Conservation (phyloP, 139 green algal genomes). For the Picochlorum sp. region DNA sequence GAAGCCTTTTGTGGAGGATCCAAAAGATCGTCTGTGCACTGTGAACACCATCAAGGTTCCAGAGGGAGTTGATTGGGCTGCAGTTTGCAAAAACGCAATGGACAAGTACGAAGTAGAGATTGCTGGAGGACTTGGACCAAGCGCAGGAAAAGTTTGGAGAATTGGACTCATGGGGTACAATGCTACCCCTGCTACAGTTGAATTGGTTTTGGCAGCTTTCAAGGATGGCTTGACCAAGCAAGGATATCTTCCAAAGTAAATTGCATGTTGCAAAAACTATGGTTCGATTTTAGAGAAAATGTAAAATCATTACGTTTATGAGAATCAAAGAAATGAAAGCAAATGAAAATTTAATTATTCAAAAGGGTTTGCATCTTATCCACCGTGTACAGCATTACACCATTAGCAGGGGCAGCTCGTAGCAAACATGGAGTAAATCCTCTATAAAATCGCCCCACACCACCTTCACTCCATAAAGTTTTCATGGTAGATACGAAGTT, state of each 20-base stretch:
- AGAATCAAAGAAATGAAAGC: background rate
- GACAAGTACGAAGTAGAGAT: slow-evolving; percentile 65
- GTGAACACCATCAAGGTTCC: slow-evolving; percentile 91
- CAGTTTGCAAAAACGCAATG: slow-evolving; percentile 75
- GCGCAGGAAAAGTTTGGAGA: slow-evolving; percentile 69
- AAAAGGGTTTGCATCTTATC: slow-evolving; percentile 10
- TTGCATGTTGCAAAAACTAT: slow-evolving; percentile 15
- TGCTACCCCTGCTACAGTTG: slow-evolving; percentile 62
- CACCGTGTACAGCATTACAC: slow-evolving; percentile 17
- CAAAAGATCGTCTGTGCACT: slow-evolving; percentile 63
- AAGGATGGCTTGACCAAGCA: slow-evolving; percentile 70
- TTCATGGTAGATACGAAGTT: slow-evolving; percentile 43
- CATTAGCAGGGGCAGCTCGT: slow-evolving; percentile 80
- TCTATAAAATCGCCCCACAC: slow-evolving; percentile 77
- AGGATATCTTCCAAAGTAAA: slow-evolving; percentile 49
- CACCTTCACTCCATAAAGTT: slow-evolving; percentile 68
- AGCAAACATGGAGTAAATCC: slow-evolving; percentile 89
- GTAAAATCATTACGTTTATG: background rate
- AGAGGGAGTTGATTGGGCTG: slow-evolving; percentile 69
- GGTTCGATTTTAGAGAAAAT: background rate
- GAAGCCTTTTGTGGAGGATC: slow-evolving; percentile 67
- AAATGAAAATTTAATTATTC: background rate
- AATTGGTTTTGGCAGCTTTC: slow-evolving; percentile 72
- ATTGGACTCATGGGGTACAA: slow-evolving; percentile 87
- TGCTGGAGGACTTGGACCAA: slow-evolving; percentile 67